These are phyloP conservation scores for Larix sibirica DNA, from an alignment of 83 land plant species.

Conservation along the genomic window DNA sequence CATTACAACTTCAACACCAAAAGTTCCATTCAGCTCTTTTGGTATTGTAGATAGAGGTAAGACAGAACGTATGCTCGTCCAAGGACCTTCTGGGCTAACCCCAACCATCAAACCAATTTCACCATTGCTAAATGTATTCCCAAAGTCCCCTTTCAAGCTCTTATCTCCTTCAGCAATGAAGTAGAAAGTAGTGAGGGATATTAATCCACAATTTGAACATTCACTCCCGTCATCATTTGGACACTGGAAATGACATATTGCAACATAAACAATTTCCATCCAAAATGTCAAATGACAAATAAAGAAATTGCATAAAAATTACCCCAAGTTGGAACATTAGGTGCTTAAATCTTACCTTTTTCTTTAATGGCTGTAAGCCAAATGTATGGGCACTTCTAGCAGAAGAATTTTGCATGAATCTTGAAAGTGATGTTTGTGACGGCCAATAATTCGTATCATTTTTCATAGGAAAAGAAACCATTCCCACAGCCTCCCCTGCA, in stretches of 20 bases:
- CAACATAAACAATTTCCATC: background rate
- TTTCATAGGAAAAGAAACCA: constrained; percentile 65
- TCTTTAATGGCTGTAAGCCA: constrained; percentile 10
- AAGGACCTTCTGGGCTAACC: constrained; percentile 66
- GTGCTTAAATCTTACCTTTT: background rate
- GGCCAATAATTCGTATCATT: constrained; percentile 24
- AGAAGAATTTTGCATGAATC: constrained; percentile 3
- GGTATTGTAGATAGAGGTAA: constrained; percentile 74
- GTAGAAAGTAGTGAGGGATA: constrained; percentile 32
- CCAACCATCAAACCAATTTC: constrained; percentile 80
- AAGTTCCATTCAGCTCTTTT: constrained; percentile 45
- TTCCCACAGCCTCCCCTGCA: constrained; percentile 81
- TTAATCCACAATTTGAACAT: constrained; percentile 25
- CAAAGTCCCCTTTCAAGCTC: background rate
- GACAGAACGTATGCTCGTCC: constrained; percentile 74
- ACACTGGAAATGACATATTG: background rate
- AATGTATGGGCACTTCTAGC: background rate
- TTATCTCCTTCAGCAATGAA: constrained; percentile 21
- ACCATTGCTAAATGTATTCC: constrained; percentile 19
- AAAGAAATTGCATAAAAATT: background rate
- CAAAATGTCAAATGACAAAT: background rate
- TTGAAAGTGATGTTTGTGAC: constrained; percentile 10
- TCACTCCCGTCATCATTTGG: constrained; percentile 13
- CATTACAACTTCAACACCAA: constrained; percentile 82
- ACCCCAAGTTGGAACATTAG: background rate